Evolutionary conservation across 192 early-diverging fungal species (phyloP).

Genomic region (Backusella liffmaniae): DNA sequence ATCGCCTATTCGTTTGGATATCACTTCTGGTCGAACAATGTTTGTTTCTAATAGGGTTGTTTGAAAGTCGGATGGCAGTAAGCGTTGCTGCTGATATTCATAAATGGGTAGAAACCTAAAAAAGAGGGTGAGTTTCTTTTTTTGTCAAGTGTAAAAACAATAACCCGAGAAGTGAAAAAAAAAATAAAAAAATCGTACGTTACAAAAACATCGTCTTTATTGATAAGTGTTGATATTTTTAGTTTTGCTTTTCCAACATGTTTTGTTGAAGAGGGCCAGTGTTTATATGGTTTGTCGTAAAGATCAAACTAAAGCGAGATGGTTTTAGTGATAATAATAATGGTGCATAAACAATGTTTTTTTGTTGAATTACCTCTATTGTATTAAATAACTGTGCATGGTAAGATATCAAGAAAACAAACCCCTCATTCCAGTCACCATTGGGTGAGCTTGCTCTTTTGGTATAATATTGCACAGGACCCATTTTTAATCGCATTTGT

Average conservation of each 20-base stretch:
- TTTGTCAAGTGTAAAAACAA: background rate
- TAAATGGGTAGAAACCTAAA: conserved; percentile 33
- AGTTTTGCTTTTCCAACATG: conserved; percentile 36
- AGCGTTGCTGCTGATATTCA: conserved; percentile 23
- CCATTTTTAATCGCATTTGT: conserved; percentile 22
- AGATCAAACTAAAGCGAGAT: conserved; percentile 22
- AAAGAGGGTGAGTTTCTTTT: background rate
- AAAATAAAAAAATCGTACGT: conserved; percentile 24
- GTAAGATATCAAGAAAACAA: conserved; percentile 65
- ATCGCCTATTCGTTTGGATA: conserved; percentile 5
- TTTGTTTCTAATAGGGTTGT: background rate
- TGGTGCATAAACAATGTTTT: background rate
- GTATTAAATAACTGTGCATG: conserved; percentile 78
- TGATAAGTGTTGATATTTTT: conserved; percentile 20
- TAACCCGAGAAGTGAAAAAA: background rate
- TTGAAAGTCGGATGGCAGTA: background rate
- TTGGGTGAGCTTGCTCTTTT: conserved; percentile 42
- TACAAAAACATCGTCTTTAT: conserved; percentile 32
- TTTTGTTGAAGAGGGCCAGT: conserved; percentile 13
- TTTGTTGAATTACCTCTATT: conserved; percentile 36
- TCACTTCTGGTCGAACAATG: background rate
- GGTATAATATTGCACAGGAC: conserved; percentile 31
- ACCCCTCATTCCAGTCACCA: conserved; percentile 76
- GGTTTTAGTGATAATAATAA: background rate
- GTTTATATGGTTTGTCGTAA: conserved; percentile 27